Evolutionary conservation across 371 early-diverging fungal species (phyloP).

Genomic region (Syncephalastrum contaminatum): DNA sequence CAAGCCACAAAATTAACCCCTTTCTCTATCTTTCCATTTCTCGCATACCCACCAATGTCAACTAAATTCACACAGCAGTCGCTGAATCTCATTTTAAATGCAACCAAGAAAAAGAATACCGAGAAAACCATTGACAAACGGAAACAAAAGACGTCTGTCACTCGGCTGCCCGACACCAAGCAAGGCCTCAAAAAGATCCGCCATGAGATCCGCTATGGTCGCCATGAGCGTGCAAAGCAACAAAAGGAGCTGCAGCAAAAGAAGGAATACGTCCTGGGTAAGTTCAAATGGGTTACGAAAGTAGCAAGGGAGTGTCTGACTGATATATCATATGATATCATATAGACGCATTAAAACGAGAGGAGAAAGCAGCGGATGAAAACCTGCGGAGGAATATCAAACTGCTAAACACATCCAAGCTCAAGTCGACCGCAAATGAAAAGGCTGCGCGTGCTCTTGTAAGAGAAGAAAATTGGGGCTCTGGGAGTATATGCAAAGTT

Average conservation of each 20-base stretch:
- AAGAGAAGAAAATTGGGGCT: neutral
- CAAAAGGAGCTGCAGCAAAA: conserved; percentile 34
- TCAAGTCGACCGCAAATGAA: conserved; percentile 35
- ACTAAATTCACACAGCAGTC: conserved; percentile 1
- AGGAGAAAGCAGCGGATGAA: conserved; percentile 29
- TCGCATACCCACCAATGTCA: conserved; percentile 1
- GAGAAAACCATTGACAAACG: conserved; percentile 1
- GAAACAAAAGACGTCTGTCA: conserved; percentile 7
- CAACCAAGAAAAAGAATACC: conserved; percentile 14
- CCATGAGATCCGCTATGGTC: conserved; percentile 57
- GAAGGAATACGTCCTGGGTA: conserved; percentile 56
- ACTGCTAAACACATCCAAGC: conserved; percentile 23
- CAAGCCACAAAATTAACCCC: neutral
- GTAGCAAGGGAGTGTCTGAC: too few species aligned
- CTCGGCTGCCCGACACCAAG: conserved; percentile 50
- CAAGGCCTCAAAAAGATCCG: conserved; percentile 60
- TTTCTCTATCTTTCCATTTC: conserved; percentile 6
- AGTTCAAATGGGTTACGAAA: too few species aligned
- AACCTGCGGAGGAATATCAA: conserved; percentile 35
- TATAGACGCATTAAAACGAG: conserved; percentile 27
- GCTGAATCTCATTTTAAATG: conserved; percentile 25
- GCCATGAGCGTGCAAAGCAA: conserved; percentile 38
- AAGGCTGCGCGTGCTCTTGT: conserved; percentile 32
- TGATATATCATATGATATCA: too few species aligned
- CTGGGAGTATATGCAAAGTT: too few species aligned